These are phyloP conservation scores for Hibiscus tridactylites DNA, from an alignment of 345 rosid species.

Conservation along the genomic window DNA sequence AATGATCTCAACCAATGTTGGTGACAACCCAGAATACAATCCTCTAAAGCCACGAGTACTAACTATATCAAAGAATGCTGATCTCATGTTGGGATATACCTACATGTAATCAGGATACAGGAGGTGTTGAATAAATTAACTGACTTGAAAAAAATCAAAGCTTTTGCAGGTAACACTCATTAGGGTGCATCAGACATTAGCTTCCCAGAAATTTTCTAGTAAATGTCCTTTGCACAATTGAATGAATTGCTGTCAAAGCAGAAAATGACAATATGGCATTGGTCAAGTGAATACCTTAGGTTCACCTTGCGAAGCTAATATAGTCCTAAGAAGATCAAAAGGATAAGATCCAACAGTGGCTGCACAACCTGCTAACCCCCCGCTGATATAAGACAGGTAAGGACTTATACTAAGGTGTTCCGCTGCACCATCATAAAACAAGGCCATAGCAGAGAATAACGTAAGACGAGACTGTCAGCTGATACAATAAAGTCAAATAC, in stretches of 20 bases:
- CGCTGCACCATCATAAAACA: constrained; percentile 45
- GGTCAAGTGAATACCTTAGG: constrained; percentile 57
- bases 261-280: background rate
- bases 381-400: constrained; percentile 75
- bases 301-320: constrained; percentile 95
- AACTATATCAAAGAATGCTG: constrained; percentile 69
- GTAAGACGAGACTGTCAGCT: background rate
- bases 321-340: constrained; percentile 86
- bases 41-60: constrained; percentile 73
- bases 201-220: background rate
- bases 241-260: background rate
- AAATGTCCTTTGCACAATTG: background rate
- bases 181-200: background rate
- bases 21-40: constrained; percentile 83
- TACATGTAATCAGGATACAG: constrained; percentile 16
- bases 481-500: background rate
- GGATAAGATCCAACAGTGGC: constrained; percentile 99
- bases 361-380: constrained; percentile 89
- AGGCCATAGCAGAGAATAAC: background rate
- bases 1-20: constrained; percentile 85
- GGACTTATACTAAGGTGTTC: constrained; percentile 81
- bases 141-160: background rate
- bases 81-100: constrained; percentile 98
- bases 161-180: background rate
- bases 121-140: background rate